A percentile compares a stretch with the other conserved stretches of the same genome.
Conservation (phyloP, 345 rosid species). For the Eucalyptus marginata region DNA sequence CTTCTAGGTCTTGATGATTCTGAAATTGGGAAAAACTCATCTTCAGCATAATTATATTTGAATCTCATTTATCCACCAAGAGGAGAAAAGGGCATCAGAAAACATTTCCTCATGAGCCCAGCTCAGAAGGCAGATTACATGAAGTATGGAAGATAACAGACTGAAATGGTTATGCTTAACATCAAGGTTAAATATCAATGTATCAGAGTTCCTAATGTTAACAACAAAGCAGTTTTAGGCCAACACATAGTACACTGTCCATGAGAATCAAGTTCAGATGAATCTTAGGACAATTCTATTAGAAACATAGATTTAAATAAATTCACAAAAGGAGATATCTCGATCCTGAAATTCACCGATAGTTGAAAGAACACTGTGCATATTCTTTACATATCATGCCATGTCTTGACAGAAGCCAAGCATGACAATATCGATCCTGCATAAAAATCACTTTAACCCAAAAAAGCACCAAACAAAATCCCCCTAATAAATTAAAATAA, state of each 20-base stretch:
- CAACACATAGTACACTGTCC: neutral
- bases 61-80: neutral
- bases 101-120: neutral
- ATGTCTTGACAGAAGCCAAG: neutral
- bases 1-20: neutral
- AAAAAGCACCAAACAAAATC: neutral
- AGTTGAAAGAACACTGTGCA: neutral
- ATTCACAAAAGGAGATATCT: neutral
- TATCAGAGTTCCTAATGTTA: neutral
- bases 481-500: neutral
- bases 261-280: neutral
- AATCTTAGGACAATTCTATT: neutral
- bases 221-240: neutral
- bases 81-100: neutral
- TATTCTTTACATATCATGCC: neutral
- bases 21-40: neutral
- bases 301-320: neutral
- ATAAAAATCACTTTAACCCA: neutral
- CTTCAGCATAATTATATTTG: neutral
- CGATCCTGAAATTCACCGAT: neutral
- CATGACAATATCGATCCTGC: neutral
- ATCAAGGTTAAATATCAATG: neutral
- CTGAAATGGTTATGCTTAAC: neutral
- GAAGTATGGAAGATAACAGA: neutral
- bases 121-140: neutral